Base-by-base conservation (phyloP, 1,139 yeast species). In the Kodamaea derodonti region DNA sequence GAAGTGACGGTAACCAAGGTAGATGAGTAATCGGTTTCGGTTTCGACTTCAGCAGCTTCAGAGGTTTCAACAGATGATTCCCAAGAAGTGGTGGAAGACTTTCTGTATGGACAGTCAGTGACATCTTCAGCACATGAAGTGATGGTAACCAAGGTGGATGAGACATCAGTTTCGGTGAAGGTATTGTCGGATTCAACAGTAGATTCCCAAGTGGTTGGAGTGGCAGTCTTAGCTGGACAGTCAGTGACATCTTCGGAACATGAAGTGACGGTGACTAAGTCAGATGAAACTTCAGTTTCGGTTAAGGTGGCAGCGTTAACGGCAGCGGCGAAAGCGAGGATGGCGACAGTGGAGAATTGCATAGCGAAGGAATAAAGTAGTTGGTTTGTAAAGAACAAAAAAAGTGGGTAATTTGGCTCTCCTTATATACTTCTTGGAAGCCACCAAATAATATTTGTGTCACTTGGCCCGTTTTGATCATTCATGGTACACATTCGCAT, bases 341-440 rank as follows among this genome's bases (percentile, higher is more conserved):
- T 54, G 45, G 72, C 69, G 66, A 68, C 61, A 46, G 62, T 61
- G 58, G 72, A 57, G 69, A 68, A 69, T 64, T 65, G 68, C 71
- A 65, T 65, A 54, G 46, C 62, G 64, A 59, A 48, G 43, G 64
- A 57, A 59, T 45, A 46, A 25, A 24, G 26, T 24, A n/a, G 28
- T 18, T 18, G 22, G 22, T 18, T 7, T 18, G n/a, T n/a, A 18
- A 7, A 18, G 22, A 7, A 7, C 9, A 7, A 18, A 18, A 18
- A 18, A 18, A 7, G 22, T 18, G 22, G 22, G n/a, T n/a, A n/a
- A 18, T 18, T 18, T 9, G 9, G 9, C 22, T 18, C 22, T 9
- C 22, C 9, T 18, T 18, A 18, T 18, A 18, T 18, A 18, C 22
- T 18, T 18, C 9, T 18, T 9, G 9, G 9, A 18, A n/a, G n/a